Evolutionary conservation across 345 rosid genomes (phyloP).

Genomic region (Ricinus communis): DNA sequence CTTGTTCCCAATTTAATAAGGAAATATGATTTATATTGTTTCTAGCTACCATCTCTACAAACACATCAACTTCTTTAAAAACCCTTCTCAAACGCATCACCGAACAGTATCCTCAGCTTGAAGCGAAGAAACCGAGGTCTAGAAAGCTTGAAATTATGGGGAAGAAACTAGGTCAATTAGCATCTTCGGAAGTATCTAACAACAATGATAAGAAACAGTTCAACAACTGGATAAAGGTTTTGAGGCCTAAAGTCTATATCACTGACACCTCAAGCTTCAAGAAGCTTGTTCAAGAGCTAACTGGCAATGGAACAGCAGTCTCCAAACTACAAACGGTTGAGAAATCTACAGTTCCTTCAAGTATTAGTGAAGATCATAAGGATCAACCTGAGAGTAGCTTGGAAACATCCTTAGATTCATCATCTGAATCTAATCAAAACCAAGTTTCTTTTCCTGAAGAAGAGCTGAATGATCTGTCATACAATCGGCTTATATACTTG

Average conservation of each 20-base stretch:
- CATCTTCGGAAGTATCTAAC: constrained; percentile 27
- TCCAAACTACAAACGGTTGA: background rate
- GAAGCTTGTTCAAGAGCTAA: constrained; percentile 50
- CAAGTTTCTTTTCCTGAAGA: background rate
- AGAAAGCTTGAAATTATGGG: constrained; percentile 25
- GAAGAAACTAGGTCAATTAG: constrained; percentile 32
- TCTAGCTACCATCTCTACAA: no score
- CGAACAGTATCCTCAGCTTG: background rate
- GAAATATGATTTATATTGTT: background rate
- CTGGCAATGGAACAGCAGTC: constrained; percentile 24
- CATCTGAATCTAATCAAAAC: constrained; percentile 4
- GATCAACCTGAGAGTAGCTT: background rate
- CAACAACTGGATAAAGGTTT: constrained; percentile 26
- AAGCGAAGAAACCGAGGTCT: background rate
- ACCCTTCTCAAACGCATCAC: background rate
- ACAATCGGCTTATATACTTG: background rate
- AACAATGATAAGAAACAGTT: constrained; percentile 16
- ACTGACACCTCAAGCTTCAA: constrained; percentile 48
- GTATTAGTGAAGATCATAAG: background rate
- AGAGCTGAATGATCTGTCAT: background rate
- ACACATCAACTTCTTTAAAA: no score
- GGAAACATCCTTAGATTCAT: background rate
- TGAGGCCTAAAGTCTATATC: constrained; percentile 49
- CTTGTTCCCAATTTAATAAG: background rate
- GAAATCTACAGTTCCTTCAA: background rate